These are phyloP conservation scores for Fusarium metavorans DNA, from an alignment of 2,329 filamentous ascomycete genomes.

Conservation along the genomic window DNA sequence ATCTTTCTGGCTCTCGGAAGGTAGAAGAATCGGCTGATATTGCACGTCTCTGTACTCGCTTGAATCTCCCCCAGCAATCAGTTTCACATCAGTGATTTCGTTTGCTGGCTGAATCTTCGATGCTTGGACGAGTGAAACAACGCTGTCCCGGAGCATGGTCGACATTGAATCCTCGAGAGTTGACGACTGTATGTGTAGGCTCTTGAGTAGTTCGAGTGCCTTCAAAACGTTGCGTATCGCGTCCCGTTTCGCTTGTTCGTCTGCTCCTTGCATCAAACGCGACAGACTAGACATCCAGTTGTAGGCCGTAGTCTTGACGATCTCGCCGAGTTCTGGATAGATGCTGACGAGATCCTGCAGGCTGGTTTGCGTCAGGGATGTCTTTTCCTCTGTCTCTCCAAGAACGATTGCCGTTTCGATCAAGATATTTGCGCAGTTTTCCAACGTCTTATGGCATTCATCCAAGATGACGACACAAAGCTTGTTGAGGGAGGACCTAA, in stretches of 20 bases:
- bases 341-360: conserved; percentile 73
- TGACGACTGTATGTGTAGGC: conserved; percentile 72
- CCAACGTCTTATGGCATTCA: conserved; percentile 80
- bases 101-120: conserved; percentile 29
- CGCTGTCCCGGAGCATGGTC: conserved; percentile 79
- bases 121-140: conserved; percentile 58
- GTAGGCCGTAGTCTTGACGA: conserved; percentile 78
- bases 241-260: conserved; percentile 80
- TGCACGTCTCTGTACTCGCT: conserved; percentile 25
- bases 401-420: conserved; percentile 86
- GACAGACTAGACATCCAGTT: conserved; percentile 86
- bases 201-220: conserved; percentile 74
- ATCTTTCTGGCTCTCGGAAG: conserved; percentile 73
- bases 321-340: conserved; percentile 71
- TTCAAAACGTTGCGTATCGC: conserved; percentile 82
- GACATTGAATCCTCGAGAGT: conserved; percentile 76
- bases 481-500: conserved; percentile 74
- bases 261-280: conserved; percentile 83
- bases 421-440: conserved; percentile 76
- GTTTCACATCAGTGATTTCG: conserved; percentile 41
- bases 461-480: conserved; percentile 83
- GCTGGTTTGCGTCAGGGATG: conserved; percentile 57
- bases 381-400: conserved; percentile 60
- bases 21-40: conserved; percentile 73
- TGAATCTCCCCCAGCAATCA: conserved; percentile 40